Evolutionary conservation across 2,329 filamentous ascomycete genomes (phyloP).

Genomic region (Aspergillus versicolor): DNA sequence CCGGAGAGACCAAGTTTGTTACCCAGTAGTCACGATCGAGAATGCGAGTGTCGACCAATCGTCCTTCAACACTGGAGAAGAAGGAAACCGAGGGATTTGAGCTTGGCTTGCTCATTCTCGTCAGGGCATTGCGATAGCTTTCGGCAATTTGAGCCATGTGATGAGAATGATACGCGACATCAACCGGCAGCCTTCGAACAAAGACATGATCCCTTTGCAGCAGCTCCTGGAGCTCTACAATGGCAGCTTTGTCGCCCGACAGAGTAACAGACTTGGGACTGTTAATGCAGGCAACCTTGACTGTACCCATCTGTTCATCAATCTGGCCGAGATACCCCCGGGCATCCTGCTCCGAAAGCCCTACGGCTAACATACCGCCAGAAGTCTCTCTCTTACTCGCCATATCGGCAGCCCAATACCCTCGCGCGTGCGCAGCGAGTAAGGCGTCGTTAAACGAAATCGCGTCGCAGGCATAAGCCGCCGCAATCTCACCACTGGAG

Average conservation of each 20-base stretch:
- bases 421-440: conserved; percentile 10
- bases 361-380: conserved; percentile 15
- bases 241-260: conserved; percentile 3
- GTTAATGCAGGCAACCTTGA: not conserved
- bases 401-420: too few species aligned
- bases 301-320: too few species aligned
- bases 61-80: too few species aligned
- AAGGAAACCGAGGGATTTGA: too few species aligned
- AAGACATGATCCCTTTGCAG: not conserved
- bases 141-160: not conserved
- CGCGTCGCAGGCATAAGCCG: conserved; percentile 25
- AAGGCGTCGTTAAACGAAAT: conserved; percentile 17
- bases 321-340: not conserved
- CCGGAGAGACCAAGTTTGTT: too few species aligned
- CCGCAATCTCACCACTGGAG: conserved; percentile 32
- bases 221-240: conserved; percentile 5
- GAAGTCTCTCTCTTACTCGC: not conserved
- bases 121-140: not conserved
- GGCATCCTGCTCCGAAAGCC: not conserved
- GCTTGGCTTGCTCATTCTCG: too few species aligned
- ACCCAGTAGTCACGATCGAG: too few species aligned
- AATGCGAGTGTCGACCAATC: too few species aligned
- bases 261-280: conserved; percentile 7
- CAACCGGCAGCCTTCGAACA: conserved; percentile 12
- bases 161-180: conserved; percentile 15